Base-by-base conservation (phyloP, 1,139 yeast genomes). In the Ogataea hybrid region DNA sequence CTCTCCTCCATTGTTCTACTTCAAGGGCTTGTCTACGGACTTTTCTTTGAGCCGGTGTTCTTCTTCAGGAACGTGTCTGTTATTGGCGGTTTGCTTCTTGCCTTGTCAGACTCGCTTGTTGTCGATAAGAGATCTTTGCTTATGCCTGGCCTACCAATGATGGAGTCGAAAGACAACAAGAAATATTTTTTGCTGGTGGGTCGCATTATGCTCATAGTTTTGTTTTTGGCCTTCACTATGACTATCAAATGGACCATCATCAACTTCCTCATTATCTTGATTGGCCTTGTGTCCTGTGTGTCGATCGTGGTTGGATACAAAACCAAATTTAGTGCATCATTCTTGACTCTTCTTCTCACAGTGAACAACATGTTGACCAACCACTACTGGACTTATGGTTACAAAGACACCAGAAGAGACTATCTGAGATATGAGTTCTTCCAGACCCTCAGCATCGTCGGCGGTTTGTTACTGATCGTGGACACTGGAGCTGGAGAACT, bases 401-500 rank as follows among this genome's bases (percentile, higher is more conserved):
- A 79, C 39, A 75, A 74, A 49, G 88, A 84, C 58, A 80, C 94
- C 25, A 79, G 84, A 65, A 81, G 97, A 59, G 98, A 92, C 67
- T 87, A 83, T 65, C 71, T 89, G 63, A 86, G 88, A 63, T 92
- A 90, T 64, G 97, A 89, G 64, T 88, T 87, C 64, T 92, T 87
- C 75, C 98, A 92, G 69, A 88, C 96, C 33, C 74, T 92, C 60
- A 84, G 95, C 47, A 92, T 92, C 63, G 92, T 92, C 45, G 98
- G 98, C 42, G 98, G 97, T 2, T 77, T 92, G 53, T 69, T 92
- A 50, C 71, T 92, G 56, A 86, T 94, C 52, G 96, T 88, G 52
- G 88, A 86, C 67, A 88, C 96, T 7, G 98, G 98, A 52, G 97
- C 98, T 32, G 98, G 98, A 39, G 94, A 87, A 57, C 73, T 90